These are phyloP conservation scores for Gossypium sturtianum DNA, from an alignment of 345 rosid genomes.

Conservation along the genomic window DNA sequence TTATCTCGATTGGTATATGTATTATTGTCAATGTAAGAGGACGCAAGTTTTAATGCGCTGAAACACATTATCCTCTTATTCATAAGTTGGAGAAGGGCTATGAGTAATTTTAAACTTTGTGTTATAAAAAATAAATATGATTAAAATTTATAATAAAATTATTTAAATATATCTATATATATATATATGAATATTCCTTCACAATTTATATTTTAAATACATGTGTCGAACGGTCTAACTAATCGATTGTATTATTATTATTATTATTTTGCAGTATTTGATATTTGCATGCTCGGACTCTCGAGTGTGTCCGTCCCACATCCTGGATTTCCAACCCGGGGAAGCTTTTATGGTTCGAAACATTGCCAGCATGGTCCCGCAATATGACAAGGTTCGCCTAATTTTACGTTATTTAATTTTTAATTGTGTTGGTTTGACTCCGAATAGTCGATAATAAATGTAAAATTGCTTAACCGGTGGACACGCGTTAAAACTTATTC, in stretches of 20 bases:
- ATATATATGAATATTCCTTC: no score
- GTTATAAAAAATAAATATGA: no score
- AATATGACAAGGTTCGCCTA: constrained; percentile 54
- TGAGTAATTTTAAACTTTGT: no score
- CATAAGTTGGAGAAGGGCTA: no score
- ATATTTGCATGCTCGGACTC: constrained; percentile 99
- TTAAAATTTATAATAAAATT: no score
- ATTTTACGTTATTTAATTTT: neutral
- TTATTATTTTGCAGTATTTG: constrained; percentile 40
- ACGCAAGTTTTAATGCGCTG: no score
- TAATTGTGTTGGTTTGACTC: neutral
- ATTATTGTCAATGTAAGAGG: no score
- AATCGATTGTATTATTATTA: no score
- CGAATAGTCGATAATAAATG: neutral
- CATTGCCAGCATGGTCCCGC: constrained; percentile 97
- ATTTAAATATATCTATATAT: no score
- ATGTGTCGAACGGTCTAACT: neutral
- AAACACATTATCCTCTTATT: accelerated
- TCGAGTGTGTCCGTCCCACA: constrained; percentile 88
- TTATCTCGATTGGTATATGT: no score
- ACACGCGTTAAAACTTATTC: neutral
- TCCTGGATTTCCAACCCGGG: constrained; percentile 88
- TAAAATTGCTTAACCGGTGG: neutral
- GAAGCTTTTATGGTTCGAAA: constrained; percentile 95
- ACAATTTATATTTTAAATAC: neutral